A percentile compares a stretch with the other conserved stretches of the same genome.
Conservation (phyloP, 2,329 filamentous ascomycete genomes). For the Pseudophaeomoniella oleicola region DNA sequence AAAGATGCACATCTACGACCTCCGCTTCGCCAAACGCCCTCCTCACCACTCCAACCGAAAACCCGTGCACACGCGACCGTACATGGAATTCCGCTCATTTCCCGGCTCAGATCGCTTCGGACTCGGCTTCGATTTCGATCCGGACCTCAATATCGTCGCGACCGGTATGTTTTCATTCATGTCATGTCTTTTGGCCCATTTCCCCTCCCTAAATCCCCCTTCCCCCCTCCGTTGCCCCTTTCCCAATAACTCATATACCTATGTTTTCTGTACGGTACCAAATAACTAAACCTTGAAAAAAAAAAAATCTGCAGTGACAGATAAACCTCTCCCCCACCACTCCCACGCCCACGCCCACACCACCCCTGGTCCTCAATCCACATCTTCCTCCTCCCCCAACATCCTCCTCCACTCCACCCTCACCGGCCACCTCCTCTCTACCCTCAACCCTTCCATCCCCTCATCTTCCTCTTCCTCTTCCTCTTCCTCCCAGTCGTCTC, state of each 20-base stretch:
- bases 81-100: not conserved
- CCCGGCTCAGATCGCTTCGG: conserved; percentile 3
- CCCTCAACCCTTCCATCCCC: not conserved
- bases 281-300: too few relatives aligned
- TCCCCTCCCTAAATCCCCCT: too few relatives aligned
- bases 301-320: too few relatives aligned
- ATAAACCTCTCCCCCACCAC: conserved; percentile 1
- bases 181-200: too few relatives aligned
- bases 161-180: not conserved
- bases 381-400: not conserved
- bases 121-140: conserved; percentile 9
- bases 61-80: not conserved
- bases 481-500: too few relatives aligned
- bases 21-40: conserved; percentile 7
- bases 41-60: not conserved
- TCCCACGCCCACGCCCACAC: conserved; percentile 6
- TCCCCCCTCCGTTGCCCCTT: too few relatives aligned
- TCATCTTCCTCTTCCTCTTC: too few relatives aligned
- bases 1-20: conserved; percentile 8
- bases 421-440: not conserved
- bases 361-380: conserved; percentile 2
- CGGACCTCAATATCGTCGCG: conserved; percentile 8
- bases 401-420: not conserved
- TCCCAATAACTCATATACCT: too few relatives aligned
- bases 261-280: too few relatives aligned